phyloP scores from a whole-genome alignment of 1,284 basidiomycete species.

The Naganishia sp. region DNA sequence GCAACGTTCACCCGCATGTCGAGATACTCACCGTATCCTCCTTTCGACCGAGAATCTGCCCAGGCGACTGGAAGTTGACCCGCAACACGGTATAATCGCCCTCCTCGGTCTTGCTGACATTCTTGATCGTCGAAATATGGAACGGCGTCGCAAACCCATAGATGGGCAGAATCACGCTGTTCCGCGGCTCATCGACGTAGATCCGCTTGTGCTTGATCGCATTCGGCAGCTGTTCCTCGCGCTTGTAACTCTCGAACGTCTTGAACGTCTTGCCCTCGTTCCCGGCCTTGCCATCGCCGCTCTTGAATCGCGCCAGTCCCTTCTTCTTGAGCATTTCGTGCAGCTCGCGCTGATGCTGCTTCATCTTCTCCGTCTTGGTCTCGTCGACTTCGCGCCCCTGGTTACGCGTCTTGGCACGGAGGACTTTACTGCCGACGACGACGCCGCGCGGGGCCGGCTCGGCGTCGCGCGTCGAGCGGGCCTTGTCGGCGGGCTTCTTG shows the following conservation, averaged over 20 bases:
- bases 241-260: constrained; percentile 94
- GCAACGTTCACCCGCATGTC: background rate
- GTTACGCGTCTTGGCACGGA: constrained; percentile 79
- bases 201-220: constrained; percentile 80
- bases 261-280: constrained; percentile 80
- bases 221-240: constrained; percentile 82
- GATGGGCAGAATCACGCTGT: constrained; percentile 87
- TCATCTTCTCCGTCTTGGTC: constrained; percentile 67
- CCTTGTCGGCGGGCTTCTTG: constrained; percentile 62
- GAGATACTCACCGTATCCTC: constrained; percentile 77
- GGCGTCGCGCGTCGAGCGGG: constrained; percentile 35
- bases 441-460: constrained; percentile 52
- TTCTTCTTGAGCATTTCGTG: constrained; percentile 77
- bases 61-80: constrained; percentile 98
- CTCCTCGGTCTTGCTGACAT: constrained; percentile 95
- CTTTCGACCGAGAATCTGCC: constrained; percentile 96
- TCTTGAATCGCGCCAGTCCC: constrained; percentile 78
- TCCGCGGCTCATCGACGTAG: constrained; percentile 83
- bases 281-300: constrained; percentile 65
- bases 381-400: constrained; percentile 67
- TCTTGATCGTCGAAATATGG: constrained; percentile 98
- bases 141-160: constrained; percentile 96
- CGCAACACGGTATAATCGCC: constrained; percentile 91
- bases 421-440: constrained; percentile 75
- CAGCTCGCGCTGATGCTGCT: constrained; percentile 84